phyloP scores from a whole-genome alignment of 1,139 yeast genomes.

The Saccharomycopsis hybrid region DNA sequence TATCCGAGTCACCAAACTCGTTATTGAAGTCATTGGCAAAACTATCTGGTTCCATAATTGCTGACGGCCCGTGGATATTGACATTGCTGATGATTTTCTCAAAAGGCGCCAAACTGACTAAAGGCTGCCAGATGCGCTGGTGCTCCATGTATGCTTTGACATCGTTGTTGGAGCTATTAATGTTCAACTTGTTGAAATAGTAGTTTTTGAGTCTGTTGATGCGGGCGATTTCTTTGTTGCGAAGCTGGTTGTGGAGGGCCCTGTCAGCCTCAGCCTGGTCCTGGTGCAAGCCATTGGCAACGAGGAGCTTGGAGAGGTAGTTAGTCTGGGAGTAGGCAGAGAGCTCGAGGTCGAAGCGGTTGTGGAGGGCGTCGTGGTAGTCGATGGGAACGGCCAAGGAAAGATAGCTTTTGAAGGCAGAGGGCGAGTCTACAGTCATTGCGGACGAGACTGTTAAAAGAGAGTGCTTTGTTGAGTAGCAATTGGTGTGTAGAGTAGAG shows the following conservation, averaged over 20 bases:
- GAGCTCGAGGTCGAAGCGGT: neutral
- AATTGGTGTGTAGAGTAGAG: too few species aligned
- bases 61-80: too few species aligned
- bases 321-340: neutral
- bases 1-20: neutral
- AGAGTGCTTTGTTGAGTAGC: too few species aligned
- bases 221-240: neutral
- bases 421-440: too few species aligned
- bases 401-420: neutral
- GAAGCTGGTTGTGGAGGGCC: neutral
- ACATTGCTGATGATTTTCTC: too few species aligned
- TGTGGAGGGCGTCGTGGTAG: neutral
- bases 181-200: slow-evolving; percentile 7
- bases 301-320: neutral
- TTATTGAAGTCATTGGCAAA: neutral
- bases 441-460: too few species aligned
- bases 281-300: neutral
- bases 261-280: neutral
- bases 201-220: neutral
- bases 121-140: slow-evolving; percentile 5
- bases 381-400: neutral
- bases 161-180: neutral
- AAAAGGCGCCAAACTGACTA: neutral
- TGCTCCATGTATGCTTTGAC: neutral
- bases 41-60: neutral